These are phyloP conservation scores for Claviceps digitariae DNA, from an alignment of 2,329 filamentous ascomycete species.

Conservation along the genomic window DNA sequence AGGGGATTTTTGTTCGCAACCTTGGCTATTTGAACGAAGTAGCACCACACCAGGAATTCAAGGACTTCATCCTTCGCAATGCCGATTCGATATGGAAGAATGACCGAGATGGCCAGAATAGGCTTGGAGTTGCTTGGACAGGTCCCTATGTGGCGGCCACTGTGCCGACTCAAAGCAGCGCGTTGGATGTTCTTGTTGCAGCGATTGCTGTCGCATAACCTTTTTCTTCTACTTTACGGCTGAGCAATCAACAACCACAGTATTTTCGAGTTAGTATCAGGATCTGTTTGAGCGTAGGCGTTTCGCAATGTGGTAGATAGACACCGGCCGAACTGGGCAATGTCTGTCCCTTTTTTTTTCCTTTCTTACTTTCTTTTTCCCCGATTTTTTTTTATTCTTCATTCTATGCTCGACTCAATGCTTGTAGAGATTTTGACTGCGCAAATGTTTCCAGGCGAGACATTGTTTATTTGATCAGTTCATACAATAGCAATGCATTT, in stretches of 20 bases:
- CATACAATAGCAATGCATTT: neutral
- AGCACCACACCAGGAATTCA: conserved; percentile 35
- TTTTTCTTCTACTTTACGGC: neutral
- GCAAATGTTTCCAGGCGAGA: neutral
- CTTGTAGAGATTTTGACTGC: neutral
- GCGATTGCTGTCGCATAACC: conserved; percentile 29
- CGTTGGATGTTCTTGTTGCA: conserved; percentile 53
- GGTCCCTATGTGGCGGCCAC: conserved; percentile 40
- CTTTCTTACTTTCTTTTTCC: neutral
- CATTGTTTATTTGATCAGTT: neutral
- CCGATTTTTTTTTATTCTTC: neutral
- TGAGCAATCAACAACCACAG: neutral
- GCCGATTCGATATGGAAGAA: conserved; percentile 53
- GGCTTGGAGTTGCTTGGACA: conserved; percentile 51
- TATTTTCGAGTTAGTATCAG: neutral
- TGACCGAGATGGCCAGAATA: conserved; percentile 34
- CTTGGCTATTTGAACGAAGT: conserved; percentile 42
- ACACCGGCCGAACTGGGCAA: neutral
- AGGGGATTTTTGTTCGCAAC: conserved; percentile 57
- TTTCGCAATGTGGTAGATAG: neutral
- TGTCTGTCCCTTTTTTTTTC: neutral
- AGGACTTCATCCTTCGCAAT: conserved; percentile 43
- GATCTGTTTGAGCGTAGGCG: neutral
- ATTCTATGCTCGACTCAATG: neutral
- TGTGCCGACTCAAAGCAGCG: conserved; percentile 49